These are phyloP conservation scores for Plectranthus barbatus DNA, from an alignment of 257 asterid genomes.

Conservation along the genomic window DNA sequence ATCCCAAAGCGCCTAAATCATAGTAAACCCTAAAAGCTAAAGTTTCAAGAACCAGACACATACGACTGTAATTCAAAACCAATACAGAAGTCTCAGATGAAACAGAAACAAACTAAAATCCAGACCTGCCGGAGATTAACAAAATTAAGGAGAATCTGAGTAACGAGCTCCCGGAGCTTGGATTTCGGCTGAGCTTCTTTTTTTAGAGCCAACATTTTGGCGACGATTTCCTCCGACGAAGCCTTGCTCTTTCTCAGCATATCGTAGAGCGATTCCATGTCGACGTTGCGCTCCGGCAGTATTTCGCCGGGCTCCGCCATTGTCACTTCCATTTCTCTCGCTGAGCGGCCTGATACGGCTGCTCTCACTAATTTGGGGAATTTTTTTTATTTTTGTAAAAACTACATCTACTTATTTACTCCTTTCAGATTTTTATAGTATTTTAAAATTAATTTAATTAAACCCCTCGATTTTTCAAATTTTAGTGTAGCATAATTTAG, in stretches of 20 bases:
- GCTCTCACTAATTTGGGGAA: too few species aligned
- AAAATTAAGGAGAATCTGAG: constrained; percentile 75
- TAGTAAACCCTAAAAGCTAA: constrained; percentile 19
- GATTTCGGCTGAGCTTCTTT: constrained; percentile 53
- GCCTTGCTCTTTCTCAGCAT: constrained; percentile 54
- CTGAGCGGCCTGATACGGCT: too few species aligned
- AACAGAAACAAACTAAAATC: neutral
- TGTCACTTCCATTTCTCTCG: constrained; percentile 43
- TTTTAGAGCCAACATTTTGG: constrained; percentile 65
- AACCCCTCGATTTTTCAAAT: too few species aligned
- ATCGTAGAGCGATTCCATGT: constrained; percentile 60
- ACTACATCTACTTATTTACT: too few species aligned
- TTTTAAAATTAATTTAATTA: too few species aligned
- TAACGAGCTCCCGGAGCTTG: constrained; percentile 60
- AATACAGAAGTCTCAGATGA: neutral
- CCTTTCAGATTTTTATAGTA: too few species aligned
- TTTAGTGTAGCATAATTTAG: too few species aligned
- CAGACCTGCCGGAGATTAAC: constrained; percentile 85
- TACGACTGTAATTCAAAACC: neutral
- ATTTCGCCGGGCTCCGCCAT: constrained; percentile 94
- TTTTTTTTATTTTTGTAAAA: too few species aligned
- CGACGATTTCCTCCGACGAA: constrained; percentile 67
- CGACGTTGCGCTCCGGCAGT: constrained; percentile 76
- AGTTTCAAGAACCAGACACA: neutral
- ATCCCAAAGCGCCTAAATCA: constrained; percentile 4